Base-by-base conservation (phyloP, 2,329 filamentous ascomycete species). In the Orbilia ellipsospora region DNA sequence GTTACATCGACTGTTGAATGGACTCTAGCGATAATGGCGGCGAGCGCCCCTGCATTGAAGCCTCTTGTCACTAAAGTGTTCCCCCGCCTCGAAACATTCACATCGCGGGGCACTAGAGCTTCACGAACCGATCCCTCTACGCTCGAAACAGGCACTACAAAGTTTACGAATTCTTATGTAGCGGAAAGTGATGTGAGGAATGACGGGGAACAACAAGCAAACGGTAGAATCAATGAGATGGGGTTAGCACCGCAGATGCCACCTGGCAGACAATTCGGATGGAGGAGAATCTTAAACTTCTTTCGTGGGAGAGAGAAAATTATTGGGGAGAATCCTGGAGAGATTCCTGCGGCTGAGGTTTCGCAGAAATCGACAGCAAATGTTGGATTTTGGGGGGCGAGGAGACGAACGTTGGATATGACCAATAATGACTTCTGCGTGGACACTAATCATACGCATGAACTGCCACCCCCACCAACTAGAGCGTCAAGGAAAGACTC, bases 21-120 rank as follows among this genome's bases (percentile, higher is more conserved):
- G 44, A 65, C 59, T 16, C 36, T 73, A 12, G 52, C 60, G 7
- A 42, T 73, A 8, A 73, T 73, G 68, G 68, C 68, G 6, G 61
- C 68, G 18, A 65, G 68, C n/a, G 65, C 54, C n/a, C 68, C 68
- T 3, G 45, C 68, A n/a, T 60, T 73, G 15, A 73, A 73, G 16
- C 68, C 68, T 13, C 31, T 73, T 1, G 42, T 59, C 13, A 51
- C 44, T 7, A 65, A 45, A 13, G 16, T 44, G 18, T 65, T 60
- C 23, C 68, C 61, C 3, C 13, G 36, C 2, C 16, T 65, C 8
- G 31, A 10, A 36, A 36, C 31, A 1, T 36, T 10, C 10, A 10
- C 31, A 36, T 36, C 31, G 8, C 5, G 31, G 2, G 31, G 10
- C 31, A 10, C 10, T 7, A 36, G 31, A 36, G 31, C 31, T 36